Percentiles rank a stretch among this genome's conserved stretches.
phyloP scores from a whole-genome alignment of 129 eudicot species.

The Glebionis coronaria region DNA sequence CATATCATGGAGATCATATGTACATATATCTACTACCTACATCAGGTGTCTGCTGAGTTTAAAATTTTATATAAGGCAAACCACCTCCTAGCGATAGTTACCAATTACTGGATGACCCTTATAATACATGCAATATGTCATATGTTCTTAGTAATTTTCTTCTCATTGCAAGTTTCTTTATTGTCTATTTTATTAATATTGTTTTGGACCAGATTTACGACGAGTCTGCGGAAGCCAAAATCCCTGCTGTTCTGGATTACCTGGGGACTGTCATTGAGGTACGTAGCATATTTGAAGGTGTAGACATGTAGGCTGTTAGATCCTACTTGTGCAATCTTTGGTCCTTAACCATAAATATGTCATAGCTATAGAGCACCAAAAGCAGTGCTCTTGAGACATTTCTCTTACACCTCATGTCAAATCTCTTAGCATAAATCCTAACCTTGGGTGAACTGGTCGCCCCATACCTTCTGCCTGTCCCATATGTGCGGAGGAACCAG shows the following conservation, averaged over 20 bases:
- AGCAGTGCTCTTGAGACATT: no score
- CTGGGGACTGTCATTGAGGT: conserved; percentile 90
- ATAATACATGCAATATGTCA: conserved; percentile 9
- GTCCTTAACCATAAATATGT: not conserved
- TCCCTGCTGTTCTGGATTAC: conserved; percentile 97
- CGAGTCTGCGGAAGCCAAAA: conserved; percentile 93
- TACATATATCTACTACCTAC: no score
- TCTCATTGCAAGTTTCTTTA: not conserved
- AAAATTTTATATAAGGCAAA: not conserved
- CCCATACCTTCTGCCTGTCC: no score
- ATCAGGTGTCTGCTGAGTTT: no score
- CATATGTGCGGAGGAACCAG: no score
- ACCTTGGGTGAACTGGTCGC: no score
- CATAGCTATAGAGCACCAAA: no score
- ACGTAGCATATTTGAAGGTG: conserved; percentile 13
- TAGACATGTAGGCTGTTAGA: conserved; percentile 36
- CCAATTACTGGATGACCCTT: conserved; percentile 1
- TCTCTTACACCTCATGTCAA: no score
- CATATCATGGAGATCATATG: no score
- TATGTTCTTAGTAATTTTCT: not conserved
- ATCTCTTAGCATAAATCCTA: no score
- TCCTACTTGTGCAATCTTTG: not conserved
- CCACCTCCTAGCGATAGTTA: not conserved
- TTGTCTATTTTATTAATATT: conserved; percentile 20
- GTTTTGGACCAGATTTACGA: conserved; percentile 61